Conservation (phyloP, 2,329 filamentous ascomycete genomes). For the Colletotrichum musae region DNA sequence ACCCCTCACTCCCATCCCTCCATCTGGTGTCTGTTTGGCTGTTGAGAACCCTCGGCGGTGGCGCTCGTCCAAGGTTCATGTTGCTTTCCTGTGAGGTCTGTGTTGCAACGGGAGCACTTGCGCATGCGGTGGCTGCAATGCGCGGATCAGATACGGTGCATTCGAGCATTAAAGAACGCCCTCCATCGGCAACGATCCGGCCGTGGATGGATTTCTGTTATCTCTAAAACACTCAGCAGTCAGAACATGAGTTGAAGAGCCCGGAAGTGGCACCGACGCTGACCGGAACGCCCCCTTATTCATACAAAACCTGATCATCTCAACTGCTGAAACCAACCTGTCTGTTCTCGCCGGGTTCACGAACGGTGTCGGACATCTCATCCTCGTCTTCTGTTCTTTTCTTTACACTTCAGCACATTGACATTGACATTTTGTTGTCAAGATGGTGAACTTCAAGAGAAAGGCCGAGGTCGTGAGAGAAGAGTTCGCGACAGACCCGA, state of each 20-base stretch:
- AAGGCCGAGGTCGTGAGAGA: slow-evolving; percentile 24
- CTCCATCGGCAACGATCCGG: slow-evolving; percentile 13
- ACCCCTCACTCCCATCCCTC: slow-evolving; percentile 9
- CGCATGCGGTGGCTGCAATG: slow-evolving; percentile 26
- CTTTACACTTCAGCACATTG: background rate
- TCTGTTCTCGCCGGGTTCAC: slow-evolving; percentile 23
- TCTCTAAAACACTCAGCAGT: slow-evolving; percentile 20
- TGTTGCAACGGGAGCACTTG: slow-evolving; percentile 26
- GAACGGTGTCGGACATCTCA: background rate
- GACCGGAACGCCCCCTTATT: slow-evolving; percentile 3
- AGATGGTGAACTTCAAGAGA: slow-evolving; percentile 25
- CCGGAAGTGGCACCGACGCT: slow-evolving; percentile 10
- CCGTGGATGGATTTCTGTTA: background rate
- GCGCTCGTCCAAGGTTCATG: background rate
- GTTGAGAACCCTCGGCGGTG: slow-evolving; percentile 1
- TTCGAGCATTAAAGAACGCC: slow-evolving; percentile 36
- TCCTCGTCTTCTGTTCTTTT: background rate
- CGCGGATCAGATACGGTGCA: slow-evolving; percentile 32
- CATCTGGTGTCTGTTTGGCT: background rate
- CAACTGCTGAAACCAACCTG: slow-evolving; percentile 32
- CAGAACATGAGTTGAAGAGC: slow-evolving; percentile 10
- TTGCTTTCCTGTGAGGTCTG: slow-evolving; percentile 5
- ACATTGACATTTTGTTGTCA: background rate
- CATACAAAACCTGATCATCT: slow-evolving; percentile 20
- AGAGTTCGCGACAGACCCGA: slow-evolving; percentile 50